Conservation (phyloP, 192 early-diverging fungal genomes). For the Glomus cerebriforme region DNA sequence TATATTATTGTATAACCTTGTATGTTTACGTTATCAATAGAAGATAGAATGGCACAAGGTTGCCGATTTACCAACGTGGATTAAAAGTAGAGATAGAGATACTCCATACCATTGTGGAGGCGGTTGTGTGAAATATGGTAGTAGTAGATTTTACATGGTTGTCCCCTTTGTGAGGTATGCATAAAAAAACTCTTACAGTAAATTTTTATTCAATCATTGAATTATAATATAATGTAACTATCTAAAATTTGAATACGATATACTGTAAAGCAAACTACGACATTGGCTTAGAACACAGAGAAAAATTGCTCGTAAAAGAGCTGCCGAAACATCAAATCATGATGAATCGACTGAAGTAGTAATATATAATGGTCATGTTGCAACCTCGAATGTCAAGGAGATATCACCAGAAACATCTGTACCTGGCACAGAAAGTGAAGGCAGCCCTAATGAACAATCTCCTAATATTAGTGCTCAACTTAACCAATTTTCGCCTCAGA, state of each 20-base stretch:
- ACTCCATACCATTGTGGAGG: slow-evolving; percentile 29
- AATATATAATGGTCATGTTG: background rate
- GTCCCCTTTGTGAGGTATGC: slow-evolving; percentile 68
- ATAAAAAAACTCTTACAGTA: background rate
- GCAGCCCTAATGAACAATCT: slow-evolving; percentile 1
- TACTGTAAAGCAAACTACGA: slow-evolving; percentile 21
- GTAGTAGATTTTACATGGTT: slow-evolving; percentile 69
- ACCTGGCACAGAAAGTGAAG: slow-evolving; percentile 15
- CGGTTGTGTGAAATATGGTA: slow-evolving; percentile 28
- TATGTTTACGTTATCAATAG: slow-evolving; percentile 29
- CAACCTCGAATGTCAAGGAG: background rate
- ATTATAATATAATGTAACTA: too few relatives aligned
- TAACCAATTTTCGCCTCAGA: background rate
- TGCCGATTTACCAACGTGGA: slow-evolving; percentile 57
- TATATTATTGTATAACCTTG: background rate
- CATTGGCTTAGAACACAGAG: slow-evolving; percentile 23
- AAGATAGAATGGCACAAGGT: slow-evolving; percentile 72
- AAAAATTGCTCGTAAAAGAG: slow-evolving; percentile 10
- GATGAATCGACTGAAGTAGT: background rate
- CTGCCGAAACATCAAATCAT: background rate
- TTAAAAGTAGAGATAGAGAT: slow-evolving; percentile 23
- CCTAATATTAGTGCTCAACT: background rate
- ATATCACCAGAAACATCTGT: background rate
- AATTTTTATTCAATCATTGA: background rate
- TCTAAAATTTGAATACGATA: background rate